phyloP scores from a whole-genome alignment of 2,329 filamentous ascomycete genomes.

The Polytolypa hystricis region DNA sequence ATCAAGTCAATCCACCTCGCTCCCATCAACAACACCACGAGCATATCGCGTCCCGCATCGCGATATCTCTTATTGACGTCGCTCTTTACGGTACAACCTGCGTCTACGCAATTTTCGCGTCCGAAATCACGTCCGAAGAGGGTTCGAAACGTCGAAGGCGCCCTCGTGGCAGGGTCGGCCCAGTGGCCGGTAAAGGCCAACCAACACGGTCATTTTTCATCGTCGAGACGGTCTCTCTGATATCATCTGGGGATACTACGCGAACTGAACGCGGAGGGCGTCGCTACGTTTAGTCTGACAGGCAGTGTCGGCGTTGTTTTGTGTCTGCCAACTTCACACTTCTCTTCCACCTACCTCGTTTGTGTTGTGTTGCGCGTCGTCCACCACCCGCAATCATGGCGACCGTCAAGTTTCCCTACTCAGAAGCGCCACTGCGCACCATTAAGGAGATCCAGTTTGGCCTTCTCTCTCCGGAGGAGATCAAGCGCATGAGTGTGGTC shows the following conservation, averaged over 20 bases:
- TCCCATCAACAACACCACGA: constrained; percentile 22
- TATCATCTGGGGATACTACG: neutral
- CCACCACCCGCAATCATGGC: constrained; percentile 56
- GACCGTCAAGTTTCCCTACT: constrained; percentile 82
- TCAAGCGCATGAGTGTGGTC: constrained; percentile 96
- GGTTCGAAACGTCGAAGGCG: constrained; percentile 31
- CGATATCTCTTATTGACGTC: constrained; percentile 26
- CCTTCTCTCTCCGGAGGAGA: constrained; percentile 93
- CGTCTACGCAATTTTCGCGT: constrained; percentile 18
- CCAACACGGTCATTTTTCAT: constrained; percentile 24
- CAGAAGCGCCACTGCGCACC: constrained; percentile 89
- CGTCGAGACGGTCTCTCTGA: constrained; percentile 13
- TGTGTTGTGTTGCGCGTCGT: no score
- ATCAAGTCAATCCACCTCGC: constrained; percentile 24
- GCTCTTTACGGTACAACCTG: constrained; percentile 17
- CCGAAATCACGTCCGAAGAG: constrained; percentile 20
- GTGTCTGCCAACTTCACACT: neutral
- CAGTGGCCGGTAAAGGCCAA: constrained; percentile 34
- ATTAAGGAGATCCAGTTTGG: constrained; percentile 99
- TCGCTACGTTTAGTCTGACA: neutral
- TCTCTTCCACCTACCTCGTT: neutral
- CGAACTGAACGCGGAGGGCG: neutral
- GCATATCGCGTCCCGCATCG: constrained; percentile 33
- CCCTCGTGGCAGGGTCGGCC: constrained; percentile 39
- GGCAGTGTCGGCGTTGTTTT: neutral